Percentiles rank a stretch among this genome's conserved stretches.
Evolutionary conservation across 306 rosid species (phyloP).

Genomic region (Cercis canadensis): DNA sequence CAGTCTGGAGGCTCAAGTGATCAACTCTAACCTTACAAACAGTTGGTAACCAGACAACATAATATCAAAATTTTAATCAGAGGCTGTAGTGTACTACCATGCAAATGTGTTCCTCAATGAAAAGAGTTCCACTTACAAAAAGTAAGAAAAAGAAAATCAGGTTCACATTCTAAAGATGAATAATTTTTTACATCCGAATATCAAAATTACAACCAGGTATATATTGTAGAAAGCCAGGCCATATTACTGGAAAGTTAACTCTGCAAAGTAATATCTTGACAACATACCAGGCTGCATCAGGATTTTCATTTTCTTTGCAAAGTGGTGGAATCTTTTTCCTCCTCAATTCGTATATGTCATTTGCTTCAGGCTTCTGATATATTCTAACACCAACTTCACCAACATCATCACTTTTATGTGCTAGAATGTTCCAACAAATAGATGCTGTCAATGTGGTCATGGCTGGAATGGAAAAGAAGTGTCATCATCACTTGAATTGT

Average conservation of each 20-base stretch:
- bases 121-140: neutral
- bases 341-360: slow-evolving; percentile 77
- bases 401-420: slow-evolving; percentile 86
- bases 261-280: slow-evolving; percentile 34
- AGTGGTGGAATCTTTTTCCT: slow-evolving; percentile 85
- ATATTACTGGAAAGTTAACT: slow-evolving; percentile 21
- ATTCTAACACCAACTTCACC: slow-evolving; percentile 87
- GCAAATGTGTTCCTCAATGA: slow-evolving; percentile 24
- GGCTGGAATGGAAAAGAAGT: slow-evolving; percentile 63
- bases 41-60: slow-evolving; percentile 4
- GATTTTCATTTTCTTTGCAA: slow-evolving; percentile 89
- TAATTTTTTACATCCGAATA: neutral
- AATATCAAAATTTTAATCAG: slow-evolving; percentile 2
- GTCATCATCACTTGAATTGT: slow-evolving; percentile 13
- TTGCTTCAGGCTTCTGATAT: slow-evolving; percentile 92
- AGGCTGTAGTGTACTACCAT: slow-evolving; percentile 18
- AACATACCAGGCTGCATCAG: slow-evolving; percentile 91
- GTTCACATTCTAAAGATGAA: slow-evolving; percentile 13
- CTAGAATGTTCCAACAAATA: slow-evolving; percentile 95
- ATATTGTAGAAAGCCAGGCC: neutral
- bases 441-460: slow-evolving; percentile 71
- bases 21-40: neutral
- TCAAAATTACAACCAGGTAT: slow-evolving; percentile 1
- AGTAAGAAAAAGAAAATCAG: slow-evolving; percentile 13
- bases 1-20: slow-evolving; percentile 22